Conservation (phyloP, 1,284 basidiomycete genomes). For the Golubevia sp. region DNA sequence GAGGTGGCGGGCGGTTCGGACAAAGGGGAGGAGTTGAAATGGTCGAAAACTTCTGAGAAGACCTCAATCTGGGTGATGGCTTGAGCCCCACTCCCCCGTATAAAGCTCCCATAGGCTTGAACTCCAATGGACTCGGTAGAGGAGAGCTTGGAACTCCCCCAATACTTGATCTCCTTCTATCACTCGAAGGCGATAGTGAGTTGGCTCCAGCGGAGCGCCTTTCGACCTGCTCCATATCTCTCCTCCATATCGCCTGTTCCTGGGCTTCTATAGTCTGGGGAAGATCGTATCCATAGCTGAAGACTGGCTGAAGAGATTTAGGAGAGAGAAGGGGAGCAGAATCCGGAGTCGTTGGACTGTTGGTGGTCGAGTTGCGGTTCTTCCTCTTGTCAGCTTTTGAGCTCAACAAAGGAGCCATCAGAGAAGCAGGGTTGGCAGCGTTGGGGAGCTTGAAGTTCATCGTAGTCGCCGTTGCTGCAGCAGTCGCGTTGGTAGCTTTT, state of each 20-base stretch:
- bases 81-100: background rate
- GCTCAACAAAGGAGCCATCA: background rate
- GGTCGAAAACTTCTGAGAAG: background rate
- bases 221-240: background rate
- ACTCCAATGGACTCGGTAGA: background rate
- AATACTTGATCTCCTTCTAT: background rate
- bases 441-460: background rate
- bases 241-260: background rate
- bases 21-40: background rate
- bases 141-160: background rate
- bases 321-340: background rate
- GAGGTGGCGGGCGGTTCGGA: background rate
- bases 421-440: background rate
- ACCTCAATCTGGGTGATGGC: background rate
- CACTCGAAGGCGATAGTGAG: too few relatives aligned
- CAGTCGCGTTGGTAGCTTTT: background rate
- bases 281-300: background rate
- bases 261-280: background rate
- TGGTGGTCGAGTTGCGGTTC: background rate
- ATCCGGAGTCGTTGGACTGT: background rate
- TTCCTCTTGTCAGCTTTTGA: background rate
- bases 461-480: background rate
- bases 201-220: background rate
- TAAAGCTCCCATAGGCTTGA: background rate
- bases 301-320: background rate